Base-by-base conservation (phyloP, 108 stramenopile species). In the Mediolabrus comicus region DNA sequence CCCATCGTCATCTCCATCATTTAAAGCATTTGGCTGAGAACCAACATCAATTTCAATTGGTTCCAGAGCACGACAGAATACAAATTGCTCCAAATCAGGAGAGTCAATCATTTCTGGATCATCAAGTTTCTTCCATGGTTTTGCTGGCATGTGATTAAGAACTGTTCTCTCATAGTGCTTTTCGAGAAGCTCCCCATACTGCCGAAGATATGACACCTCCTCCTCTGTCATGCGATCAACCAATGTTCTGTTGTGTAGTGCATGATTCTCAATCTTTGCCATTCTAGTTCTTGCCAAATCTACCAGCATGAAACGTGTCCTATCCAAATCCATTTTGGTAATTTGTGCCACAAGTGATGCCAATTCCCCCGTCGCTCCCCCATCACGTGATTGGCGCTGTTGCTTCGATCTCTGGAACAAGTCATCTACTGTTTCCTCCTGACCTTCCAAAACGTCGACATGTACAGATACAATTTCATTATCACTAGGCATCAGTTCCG, bases 251-350 rank as follows among this genome's bases (percentile, higher is more conserved):
- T 86, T 87, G 38, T 85, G 69, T 57, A 91, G 63, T 1, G 87
- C 86, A 77, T 88, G 85, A 9, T 79, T 79, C 71, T 91, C 87
- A 36, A 91, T 87, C 70, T 91, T 91, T 14, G 82, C 65, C 61
- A 91, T 81, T 54, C 90, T 77, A n/a, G 59, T 51, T 32, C 83
- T 72, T 27, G 83, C 59, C 74, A 86, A 83, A 75, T 91, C 87
- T 31, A 81, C 78, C 74, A 88, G 56, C 60, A 91, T 82, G 52
- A 86, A 91, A 26, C 81, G 75, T 25, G 81, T 75, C 59, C 90
- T 72, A 71, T 91, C 90, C 54, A 73, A 72, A 65, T 91, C 90
- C 77, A 88, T 75, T 69, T 87, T 83, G 3, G 67, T 68, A 38
- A 91, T 69, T 53, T 81, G 81, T 11, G 84, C 80, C 73, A 88